Evolutionary conservation across 2,329 filamentous ascomycete genomes (phyloP).

Genomic region (Talaromyces piceae): DNA sequence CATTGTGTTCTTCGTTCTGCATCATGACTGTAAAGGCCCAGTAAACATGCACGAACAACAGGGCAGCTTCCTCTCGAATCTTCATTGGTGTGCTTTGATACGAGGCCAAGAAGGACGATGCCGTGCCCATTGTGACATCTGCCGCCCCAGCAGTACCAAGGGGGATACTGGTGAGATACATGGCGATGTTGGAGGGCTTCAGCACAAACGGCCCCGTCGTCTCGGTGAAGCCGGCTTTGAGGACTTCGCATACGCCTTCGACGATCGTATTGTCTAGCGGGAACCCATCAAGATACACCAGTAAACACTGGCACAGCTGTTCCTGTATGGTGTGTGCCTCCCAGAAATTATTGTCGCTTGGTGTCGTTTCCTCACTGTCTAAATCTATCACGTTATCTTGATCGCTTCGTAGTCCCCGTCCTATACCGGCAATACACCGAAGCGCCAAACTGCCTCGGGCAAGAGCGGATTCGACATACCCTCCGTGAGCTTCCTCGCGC

Average conservation of each 20-base stretch:
- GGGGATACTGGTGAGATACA: slow-evolving; percentile 35
- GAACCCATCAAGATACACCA: slow-evolving; percentile 33
- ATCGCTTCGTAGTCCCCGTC: slow-evolving; percentile 32
- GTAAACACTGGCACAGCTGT: slow-evolving; percentile 34
- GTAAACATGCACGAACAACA: slow-evolving; percentile 33
- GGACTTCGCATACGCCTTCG: slow-evolving; percentile 39
- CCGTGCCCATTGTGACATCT: slow-evolving; percentile 39
- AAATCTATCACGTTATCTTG: slow-evolving; percentile 30
- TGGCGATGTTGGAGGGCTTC: slow-evolving; percentile 31
- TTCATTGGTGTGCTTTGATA: slow-evolving; percentile 28
- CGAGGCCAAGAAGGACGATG: slow-evolving; percentile 40
- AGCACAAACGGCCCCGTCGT: slow-evolving; percentile 38
- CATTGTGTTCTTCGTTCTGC: slow-evolving; percentile 27
- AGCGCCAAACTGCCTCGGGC: slow-evolving; percentile 28
- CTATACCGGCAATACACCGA: slow-evolving; percentile 35
- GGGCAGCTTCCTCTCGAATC: slow-evolving; percentile 26
- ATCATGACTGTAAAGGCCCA: slow-evolving; percentile 32
- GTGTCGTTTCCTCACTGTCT: slow-evolving; percentile 18
- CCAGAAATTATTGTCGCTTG: slow-evolving; percentile 32
- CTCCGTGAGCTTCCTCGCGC: slow-evolving; percentile 22
- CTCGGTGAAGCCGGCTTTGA: slow-evolving; percentile 41
- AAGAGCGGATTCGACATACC: slow-evolving; percentile 27
- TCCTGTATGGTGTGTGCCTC: slow-evolving; percentile 27
- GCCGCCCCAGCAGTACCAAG: slow-evolving; percentile 33
- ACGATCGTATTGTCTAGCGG: slow-evolving; percentile 35